Percentiles rank a stretch among this genome's conserved stretches.
Conservation (phyloP, 116 monocot species). For the Iris pallida region DNA sequence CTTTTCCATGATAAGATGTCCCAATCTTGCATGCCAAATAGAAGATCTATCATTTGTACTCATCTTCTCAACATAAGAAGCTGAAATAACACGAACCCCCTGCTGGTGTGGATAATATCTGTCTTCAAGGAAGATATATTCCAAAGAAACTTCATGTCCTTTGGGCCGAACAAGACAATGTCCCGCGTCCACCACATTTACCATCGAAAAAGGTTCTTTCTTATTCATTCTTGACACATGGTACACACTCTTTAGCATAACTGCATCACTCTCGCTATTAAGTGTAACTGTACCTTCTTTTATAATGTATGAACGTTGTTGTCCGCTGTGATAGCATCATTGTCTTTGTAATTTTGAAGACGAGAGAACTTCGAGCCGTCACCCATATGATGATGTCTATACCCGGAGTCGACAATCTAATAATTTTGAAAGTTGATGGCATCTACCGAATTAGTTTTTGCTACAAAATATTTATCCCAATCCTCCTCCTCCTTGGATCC, state of each 20-base stretch:
- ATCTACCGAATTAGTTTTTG: no score
- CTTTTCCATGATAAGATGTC: not conserved
- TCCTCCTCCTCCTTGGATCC: no score
- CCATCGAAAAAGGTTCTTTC: not conserved
- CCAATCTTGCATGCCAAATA: conserved; percentile 5
- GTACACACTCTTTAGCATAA: not conserved
- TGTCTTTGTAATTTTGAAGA: no score
- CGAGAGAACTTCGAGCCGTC: no score
- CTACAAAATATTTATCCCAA: no score
- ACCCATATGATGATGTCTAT: no score
- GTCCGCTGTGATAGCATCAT: no score
- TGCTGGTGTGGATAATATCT: not conserved
- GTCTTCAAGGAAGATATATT: not conserved
- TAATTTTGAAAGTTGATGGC: no score
- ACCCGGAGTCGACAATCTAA: no score
- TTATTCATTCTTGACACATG: not conserved
- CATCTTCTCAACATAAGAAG: not conserved
- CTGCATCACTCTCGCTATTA: not conserved
- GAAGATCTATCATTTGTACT: not conserved
- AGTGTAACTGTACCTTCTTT: no score
- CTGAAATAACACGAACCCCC: not conserved
- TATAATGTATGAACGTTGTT: no score
- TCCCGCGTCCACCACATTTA: not conserved
- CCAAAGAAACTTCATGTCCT: not conserved
- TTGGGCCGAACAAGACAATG: not conserved